phyloP scores from a whole-genome alignment of 331 rosid genomes.

The Cucumis variabilis region DNA sequence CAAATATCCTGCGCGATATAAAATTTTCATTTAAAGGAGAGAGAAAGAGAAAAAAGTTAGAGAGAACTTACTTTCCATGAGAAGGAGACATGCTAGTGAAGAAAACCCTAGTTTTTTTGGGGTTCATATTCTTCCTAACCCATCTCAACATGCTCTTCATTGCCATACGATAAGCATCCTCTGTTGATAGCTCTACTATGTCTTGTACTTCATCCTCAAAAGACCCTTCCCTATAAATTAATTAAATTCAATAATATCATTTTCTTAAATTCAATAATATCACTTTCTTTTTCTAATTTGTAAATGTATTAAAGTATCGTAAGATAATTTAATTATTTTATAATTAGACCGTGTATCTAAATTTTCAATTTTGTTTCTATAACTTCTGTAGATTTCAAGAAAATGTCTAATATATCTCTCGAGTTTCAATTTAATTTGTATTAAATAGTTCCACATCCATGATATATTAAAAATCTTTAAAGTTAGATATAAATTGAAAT shows the following conservation, averaged over 20 bases:
- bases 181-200: constrained; percentile 68
- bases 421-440: too few relatives aligned
- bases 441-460: too few relatives aligned
- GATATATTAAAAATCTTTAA: too few relatives aligned
- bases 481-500: too few relatives aligned
- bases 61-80: constrained; percentile 71
- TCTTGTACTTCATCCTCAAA: constrained; percentile 79
- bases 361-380: neutral
- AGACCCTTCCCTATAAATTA: constrained; percentile 66
- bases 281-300: neutral
- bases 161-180: constrained; percentile 88
- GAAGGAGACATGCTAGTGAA: constrained; percentile 99
- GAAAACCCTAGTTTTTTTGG: constrained; percentile 81
- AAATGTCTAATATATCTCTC: too few relatives aligned
- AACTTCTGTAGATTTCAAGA: neutral
- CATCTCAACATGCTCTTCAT: constrained; percentile 91
- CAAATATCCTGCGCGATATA: neutral
- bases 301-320: too few relatives aligned
- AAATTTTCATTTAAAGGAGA: neutral
- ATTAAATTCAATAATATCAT: neutral
- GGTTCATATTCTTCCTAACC: constrained; percentile 80
- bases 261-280: neutral
- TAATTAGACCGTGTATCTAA: too few relatives aligned
- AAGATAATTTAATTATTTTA: too few relatives aligned
- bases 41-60: neutral